These are phyloP conservation scores for Metschnikowia kofuensis DNA, from an alignment of 805 yeast genomes.

Conservation along the genomic window DNA sequence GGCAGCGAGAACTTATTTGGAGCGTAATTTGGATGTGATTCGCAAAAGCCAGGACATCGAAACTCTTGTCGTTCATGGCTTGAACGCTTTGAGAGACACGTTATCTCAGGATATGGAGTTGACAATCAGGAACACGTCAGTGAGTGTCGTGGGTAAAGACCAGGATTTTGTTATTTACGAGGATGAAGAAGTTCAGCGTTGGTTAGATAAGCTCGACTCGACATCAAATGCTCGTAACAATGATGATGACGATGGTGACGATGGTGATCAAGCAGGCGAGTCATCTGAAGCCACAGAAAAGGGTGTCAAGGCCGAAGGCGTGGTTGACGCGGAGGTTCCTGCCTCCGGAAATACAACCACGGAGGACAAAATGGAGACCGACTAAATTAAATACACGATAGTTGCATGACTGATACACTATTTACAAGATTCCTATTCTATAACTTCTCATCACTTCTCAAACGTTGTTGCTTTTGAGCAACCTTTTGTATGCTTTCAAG, in stretches of 20 bases:
- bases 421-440: background rate
- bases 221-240: slow-evolving; percentile 55
- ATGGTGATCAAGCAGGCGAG: slow-evolving; percentile 15
- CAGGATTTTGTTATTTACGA: slow-evolving; percentile 74
- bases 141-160: slow-evolving; percentile 88
- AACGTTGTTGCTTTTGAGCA: slow-evolving; percentile 31
- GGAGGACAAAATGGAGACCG: slow-evolving; percentile 42
- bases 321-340: slow-evolving; percentile 12
- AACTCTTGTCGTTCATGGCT: slow-evolving; percentile 78
- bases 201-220: slow-evolving; percentile 75
- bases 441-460: background rate
- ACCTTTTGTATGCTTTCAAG: slow-evolving; percentile 39
- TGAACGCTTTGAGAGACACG: slow-evolving; percentile 90
- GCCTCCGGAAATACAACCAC: slow-evolving; percentile 13
- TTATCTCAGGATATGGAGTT: slow-evolving; percentile 92
- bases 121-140: slow-evolving; percentile 77
- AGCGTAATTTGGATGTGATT: slow-evolving; percentile 74
- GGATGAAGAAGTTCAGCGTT: slow-evolving; percentile 80
- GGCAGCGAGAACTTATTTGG: slow-evolving; percentile 95
- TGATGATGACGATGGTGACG: slow-evolving; percentile 35
- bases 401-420: background rate
- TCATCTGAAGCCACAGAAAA: slow-evolving; percentile 10
- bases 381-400: slow-evolving; percentile 17
- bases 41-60: slow-evolving; percentile 58
- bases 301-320: slow-evolving; percentile 1